These are phyloP conservation scores for Saksenaea oblongispora DNA, from an alignment of 371 early-diverging fungal species.

Conservation along the genomic window DNA sequence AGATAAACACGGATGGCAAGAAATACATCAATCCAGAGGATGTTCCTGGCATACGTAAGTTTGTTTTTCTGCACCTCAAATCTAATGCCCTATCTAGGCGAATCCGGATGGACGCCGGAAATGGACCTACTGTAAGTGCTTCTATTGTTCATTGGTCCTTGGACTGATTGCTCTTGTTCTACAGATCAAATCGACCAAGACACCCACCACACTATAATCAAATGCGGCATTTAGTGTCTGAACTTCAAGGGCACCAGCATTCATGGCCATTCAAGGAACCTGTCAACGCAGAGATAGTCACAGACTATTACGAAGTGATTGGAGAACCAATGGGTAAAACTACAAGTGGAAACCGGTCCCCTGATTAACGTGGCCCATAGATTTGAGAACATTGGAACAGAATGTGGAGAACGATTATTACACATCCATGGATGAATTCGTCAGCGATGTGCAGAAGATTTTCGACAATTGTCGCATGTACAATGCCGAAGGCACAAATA, in stretches of 20 bases:
- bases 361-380: conserved; percentile 18
- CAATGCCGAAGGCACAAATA: conserved; percentile 65
- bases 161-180: not conserved
- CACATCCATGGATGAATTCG: conserved; percentile 42
- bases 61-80: conserved; percentile 5
- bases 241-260: conserved; percentile 74
- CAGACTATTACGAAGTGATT: conserved; percentile 97
- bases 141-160: not conserved
- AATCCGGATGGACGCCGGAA: conserved; percentile 92
- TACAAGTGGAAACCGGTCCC: not conserved
- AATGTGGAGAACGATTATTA: conserved; percentile 58
- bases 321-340: conserved; percentile 96
- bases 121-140: conserved; percentile 65
- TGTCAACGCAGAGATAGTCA: conserved; percentile 90
- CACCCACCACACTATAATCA: conserved; percentile 63
- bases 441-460: conserved; percentile 53
- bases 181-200: conserved; percentile 57
- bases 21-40: conserved; percentile 53
- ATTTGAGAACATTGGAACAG: conserved; percentile 59
- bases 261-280: conserved; percentile 99
- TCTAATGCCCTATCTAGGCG: conserved; percentile 46
- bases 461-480: conserved; percentile 66
- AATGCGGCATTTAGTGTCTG: conserved; percentile 75
- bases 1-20: conserved; percentile 50
- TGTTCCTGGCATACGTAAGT: conserved; percentile 79